phyloP scores from a whole-genome alignment of 169 alveolate genomes.

The Cryptosporidium parvum region DNA sequence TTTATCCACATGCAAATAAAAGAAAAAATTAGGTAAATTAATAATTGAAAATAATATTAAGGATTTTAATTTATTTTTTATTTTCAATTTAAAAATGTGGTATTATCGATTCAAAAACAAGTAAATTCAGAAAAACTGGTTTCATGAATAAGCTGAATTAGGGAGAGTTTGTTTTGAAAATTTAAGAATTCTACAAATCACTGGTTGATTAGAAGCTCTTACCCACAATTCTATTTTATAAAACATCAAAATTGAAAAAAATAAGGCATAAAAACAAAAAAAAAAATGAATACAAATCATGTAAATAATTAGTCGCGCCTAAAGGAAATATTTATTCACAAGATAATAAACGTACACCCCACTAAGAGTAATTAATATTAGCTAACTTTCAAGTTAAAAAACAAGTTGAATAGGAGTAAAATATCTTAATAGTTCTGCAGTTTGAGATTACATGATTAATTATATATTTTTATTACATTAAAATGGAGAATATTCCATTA shows the following conservation, averaged over 20 bases:
- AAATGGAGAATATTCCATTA: constrained; percentile 44
- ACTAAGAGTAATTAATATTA: constrained; percentile 5
- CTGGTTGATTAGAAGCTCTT: background rate
- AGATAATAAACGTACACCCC: constrained; percentile 13
- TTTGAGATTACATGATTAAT: background rate
- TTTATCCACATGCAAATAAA: background rate
- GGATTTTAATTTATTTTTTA: background rate
- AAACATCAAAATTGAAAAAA: background rate
- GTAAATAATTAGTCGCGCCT: constrained; percentile 60
- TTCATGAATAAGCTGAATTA: background rate
- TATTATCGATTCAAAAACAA: background rate
- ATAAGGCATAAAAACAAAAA: background rate
- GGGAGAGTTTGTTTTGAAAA: background rate
- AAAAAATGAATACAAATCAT: background rate
- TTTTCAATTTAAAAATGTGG: background rate
- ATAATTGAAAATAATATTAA: background rate
- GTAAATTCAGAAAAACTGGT: background rate
- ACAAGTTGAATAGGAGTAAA: background rate
- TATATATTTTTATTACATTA: background rate
- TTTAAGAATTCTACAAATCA: no score
- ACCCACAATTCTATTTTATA: background rate
- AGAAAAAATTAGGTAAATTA: background rate
- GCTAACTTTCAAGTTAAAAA: background rate
- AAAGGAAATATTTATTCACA: background rate
- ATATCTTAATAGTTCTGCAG: background rate